These are phyloP conservation scores for Halocafeteria seosinensis DNA, from an alignment of 108 stramenopile genomes.

Conservation along the genomic window DNA sequence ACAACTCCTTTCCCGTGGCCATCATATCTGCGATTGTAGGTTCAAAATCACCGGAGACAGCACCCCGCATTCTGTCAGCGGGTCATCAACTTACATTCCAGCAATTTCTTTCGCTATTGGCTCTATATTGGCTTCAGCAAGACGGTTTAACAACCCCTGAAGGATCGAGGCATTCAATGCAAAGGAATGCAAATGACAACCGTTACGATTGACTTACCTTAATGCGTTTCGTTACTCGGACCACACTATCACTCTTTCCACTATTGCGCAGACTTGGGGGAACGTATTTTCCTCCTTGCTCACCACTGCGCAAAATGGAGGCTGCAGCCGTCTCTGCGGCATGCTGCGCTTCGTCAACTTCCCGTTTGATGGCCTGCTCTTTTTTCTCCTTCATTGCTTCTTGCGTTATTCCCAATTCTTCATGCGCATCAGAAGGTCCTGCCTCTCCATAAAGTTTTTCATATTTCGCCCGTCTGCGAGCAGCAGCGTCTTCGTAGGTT, in stretches of 20 bases:
- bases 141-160: constrained; percentile 30
- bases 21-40: no score
- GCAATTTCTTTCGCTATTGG: constrained; percentile 8
- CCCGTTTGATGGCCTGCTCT: no score
- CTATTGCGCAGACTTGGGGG: neutral
- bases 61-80: neutral
- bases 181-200: no score
- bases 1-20: no score
- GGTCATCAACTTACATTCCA: constrained; percentile 10
- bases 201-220: no score
- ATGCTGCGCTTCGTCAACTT: no score
- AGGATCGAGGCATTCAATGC: no score
- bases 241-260: no score
- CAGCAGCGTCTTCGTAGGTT: neutral
- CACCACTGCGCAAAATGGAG: neutral
- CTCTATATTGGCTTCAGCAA: constrained; percentile 26
- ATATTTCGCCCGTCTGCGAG: neutral
- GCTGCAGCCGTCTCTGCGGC: no score
- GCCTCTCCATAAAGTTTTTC: neutral
- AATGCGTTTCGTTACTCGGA: no score
- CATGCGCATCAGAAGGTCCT: neutral
- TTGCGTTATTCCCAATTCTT: neutral
- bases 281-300: neutral
- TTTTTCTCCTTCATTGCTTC: no score
- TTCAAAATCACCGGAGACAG: no score